Conservation (phyloP, 306 rosid genomes). For the Gleditsia sinensis region DNA sequence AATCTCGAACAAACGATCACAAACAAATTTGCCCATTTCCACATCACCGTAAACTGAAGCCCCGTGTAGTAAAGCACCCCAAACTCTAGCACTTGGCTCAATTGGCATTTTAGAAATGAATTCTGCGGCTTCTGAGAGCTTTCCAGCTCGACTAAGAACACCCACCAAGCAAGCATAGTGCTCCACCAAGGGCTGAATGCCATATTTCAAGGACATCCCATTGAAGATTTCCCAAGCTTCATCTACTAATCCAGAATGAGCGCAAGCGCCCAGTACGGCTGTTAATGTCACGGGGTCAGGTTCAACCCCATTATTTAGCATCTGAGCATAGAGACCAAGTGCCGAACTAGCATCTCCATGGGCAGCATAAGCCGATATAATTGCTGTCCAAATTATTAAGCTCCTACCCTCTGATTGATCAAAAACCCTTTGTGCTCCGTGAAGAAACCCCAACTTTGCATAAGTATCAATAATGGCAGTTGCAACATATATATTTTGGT, state of each 20-base stretch:
- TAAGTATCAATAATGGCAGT: conserved; percentile 76
- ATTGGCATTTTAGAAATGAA: conserved; percentile 71
- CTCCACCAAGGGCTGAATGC: conserved; percentile 70
- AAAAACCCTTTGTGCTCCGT: conserved; percentile 58
- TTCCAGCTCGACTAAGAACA: conserved; percentile 84
- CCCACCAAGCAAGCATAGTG: conserved; percentile 91
- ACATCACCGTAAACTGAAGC: conserved; percentile 76
- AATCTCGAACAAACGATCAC: conserved; percentile 60
- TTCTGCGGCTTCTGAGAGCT: conserved; percentile 66
- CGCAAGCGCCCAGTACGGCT: conserved; percentile 68
- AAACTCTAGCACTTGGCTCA: conserved; percentile 78
- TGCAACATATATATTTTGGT: conserved; percentile 59
- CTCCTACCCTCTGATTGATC: conserved; percentile 56
- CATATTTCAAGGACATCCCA: conserved; percentile 48
- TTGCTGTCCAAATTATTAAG: conserved; percentile 75
- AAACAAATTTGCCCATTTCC: conserved; percentile 69
- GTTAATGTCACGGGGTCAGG: conserved; percentile 82
- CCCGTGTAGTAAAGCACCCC: conserved; percentile 89
- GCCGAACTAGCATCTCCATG: conserved; percentile 70
- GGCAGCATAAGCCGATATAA: conserved; percentile 78
- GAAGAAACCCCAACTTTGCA: conserved; percentile 72
- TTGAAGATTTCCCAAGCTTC: conserved; percentile 82
- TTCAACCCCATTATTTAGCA: conserved; percentile 62
- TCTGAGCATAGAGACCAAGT: conserved; percentile 58
- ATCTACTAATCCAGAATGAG: conserved; percentile 74